Evolutionary conservation across 2,329 filamentous ascomycete genomes (phyloP), one percentile per base, ranked within the genome.

Genomic region (Xylaria sp.): DNA sequence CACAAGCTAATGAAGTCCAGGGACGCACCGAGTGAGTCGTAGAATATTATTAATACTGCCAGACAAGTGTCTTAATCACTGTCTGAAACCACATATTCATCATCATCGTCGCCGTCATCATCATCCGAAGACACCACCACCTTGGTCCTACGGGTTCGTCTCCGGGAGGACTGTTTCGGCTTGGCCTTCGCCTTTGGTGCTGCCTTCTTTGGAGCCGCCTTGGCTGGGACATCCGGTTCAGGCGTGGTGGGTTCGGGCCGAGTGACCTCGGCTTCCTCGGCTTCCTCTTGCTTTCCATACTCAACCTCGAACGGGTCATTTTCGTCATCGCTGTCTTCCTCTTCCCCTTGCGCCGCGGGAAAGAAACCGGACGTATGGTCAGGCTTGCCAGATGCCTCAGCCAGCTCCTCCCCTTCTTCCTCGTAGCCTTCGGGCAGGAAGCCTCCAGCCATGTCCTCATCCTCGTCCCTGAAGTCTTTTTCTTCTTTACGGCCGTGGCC

Each of bases 371-470:
- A 68, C 18, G 61, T 63, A 58, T 66, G 59, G 13, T 44, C 54
- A 34, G 56, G 56, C 1, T 41, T 57, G 37, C 54, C 50, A 22
- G 29, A 57, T 46, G 17, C 37, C 37, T 59, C 48, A 2, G 16
- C 40, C 5, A 43, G 22, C 40, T 55, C 57, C 21, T 61, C 52
- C 16, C 63, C 64, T 19, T 61, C 56, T 17, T 59, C 61, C 45
- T 67, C 65, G 45, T 64, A 67, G 5, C 66, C 66, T 48, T 67
- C 66, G 1, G 66, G 83, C 7, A 88, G 66, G 61, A 88, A 88
- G 0, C 85, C 85, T 0, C 85, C 85, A 0, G 77, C 84, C 74
- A 79, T 78, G 8, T 82, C 78, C 54, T 81, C 80, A 7, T 80
- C 75, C 2, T 71, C 68, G 18, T 66, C 56, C 44, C 61, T 50